Evolutionary conservation across 352 stramenopile genomes (phyloP).

Genomic region (Pythium sp.): DNA sequence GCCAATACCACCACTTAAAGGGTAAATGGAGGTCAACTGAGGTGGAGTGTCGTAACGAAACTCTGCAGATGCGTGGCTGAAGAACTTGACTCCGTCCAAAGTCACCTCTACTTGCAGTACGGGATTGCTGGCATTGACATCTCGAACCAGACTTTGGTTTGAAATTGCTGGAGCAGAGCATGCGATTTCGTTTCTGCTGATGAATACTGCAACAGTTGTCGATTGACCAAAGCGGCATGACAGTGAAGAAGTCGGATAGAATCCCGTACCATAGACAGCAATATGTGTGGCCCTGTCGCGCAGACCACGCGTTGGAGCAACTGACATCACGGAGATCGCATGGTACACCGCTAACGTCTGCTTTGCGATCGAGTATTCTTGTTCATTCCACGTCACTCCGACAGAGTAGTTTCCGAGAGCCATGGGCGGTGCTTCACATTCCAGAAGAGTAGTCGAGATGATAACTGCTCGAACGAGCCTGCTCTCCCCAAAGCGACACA

Average conservation of each 20-base stretch:
- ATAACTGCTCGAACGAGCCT: constrained; percentile 6
- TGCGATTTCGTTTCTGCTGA: constrained; percentile 25
- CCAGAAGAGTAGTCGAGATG: constrained; percentile 22
- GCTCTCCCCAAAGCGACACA: constrained; percentile 24
- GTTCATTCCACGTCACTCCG: constrained; percentile 34
- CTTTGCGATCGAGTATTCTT: constrained; percentile 22
- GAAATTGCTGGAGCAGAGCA: constrained; percentile 15
- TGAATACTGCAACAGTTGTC: constrained; percentile 16
- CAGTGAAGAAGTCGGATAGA: constrained; percentile 15
- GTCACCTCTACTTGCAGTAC: constrained; percentile 24
- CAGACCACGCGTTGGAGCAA: constrained; percentile 24
- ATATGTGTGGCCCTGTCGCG: constrained; percentile 17
- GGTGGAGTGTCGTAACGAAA: constrained; percentile 28
- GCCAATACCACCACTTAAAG: constrained; percentile 19
- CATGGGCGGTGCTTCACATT: constrained; percentile 28
- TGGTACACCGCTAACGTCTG: constrained; percentile 20
- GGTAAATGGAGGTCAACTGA: constrained; percentile 20
- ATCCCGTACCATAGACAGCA: constrained; percentile 26
- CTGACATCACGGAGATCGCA: constrained; percentile 17
- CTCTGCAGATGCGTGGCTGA: not conserved
- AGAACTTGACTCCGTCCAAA: constrained; percentile 27
- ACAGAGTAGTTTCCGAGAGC: constrained; percentile 29
- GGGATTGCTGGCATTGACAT: not conserved
- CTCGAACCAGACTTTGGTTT: not conserved
- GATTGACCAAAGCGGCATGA: constrained; percentile 30